A percentile compares a stretch with the other conserved stretches of the same genome.
Evolutionary conservation across 2,329 filamentous ascomycete genomes (phyloP).

Genomic region (Leptosphaerulina australis): DNA sequence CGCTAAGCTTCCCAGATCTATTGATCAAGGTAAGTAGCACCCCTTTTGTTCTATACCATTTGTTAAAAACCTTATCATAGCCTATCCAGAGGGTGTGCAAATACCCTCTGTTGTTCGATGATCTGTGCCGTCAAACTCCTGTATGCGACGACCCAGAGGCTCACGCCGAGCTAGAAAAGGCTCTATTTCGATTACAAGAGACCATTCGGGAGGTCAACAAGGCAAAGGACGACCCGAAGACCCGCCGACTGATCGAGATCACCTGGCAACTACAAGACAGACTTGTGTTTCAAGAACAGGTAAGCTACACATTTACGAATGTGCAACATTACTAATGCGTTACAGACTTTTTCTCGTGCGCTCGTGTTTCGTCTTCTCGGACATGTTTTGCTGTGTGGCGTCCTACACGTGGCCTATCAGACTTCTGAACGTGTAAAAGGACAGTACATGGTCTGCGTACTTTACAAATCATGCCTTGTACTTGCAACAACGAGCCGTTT

Average conservation of each 20-base stretch:
- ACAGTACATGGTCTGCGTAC: constrained; percentile 80
- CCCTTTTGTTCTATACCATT: background rate
- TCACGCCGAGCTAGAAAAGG: constrained; percentile 77
- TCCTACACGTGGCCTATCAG: constrained; percentile 83
- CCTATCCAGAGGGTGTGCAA: constrained; percentile 91
- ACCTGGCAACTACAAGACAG: constrained; percentile 86
- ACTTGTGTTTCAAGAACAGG: constrained; percentile 74
- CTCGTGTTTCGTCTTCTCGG: constrained; percentile 76
- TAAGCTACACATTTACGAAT: constrained; percentile 47
- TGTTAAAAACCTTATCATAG: constrained; percentile 52
- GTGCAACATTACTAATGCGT: constrained; percentile 3
- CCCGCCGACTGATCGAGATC: constrained; percentile 74
- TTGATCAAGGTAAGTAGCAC: constrained; percentile 75
- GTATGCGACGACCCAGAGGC: constrained; percentile 83
- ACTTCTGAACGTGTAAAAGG: constrained; percentile 70
- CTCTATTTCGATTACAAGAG: constrained; percentile 73
- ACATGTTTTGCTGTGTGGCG: constrained; percentile 79
- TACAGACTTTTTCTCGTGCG: constrained; percentile 38
- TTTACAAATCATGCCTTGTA: constrained; percentile 82
- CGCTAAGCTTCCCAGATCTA: constrained; percentile 81
- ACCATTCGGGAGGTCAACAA: constrained; percentile 81
- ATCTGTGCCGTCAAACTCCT: constrained; percentile 81
- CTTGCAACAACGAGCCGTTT: constrained; percentile 71
- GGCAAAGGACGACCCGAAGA: constrained; percentile 76
- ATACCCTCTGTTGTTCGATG: constrained; percentile 85